A percentile compares a stretch with the other conserved stretches of the same genome.
phyloP scores from a whole-genome alignment of 2,329 filamentous ascomycete genomes.

The Capronia epimyces region DNA sequence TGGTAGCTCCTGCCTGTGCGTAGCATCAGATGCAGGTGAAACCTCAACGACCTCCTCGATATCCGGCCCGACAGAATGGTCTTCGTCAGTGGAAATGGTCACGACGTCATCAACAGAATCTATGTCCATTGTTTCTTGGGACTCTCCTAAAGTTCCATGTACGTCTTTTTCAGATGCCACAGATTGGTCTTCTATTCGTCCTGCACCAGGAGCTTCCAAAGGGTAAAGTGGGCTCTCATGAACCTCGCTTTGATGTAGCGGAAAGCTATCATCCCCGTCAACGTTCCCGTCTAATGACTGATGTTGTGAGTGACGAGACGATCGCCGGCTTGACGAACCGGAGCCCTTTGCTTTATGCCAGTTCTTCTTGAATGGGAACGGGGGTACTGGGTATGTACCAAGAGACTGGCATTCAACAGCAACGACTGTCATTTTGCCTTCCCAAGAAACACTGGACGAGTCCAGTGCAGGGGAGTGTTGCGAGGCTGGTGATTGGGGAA shows the following conservation, averaged over 20 bases:
- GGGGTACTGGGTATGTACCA: constrained; percentile 8
- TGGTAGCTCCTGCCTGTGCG: neutral
- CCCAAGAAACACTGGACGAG: neutral
- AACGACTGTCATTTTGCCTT: constrained; percentile 4
- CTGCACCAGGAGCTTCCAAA: neutral
- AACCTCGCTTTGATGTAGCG: neutral
- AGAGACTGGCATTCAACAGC: constrained; percentile 1
- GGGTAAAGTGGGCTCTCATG: neutral
- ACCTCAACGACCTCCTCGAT: neutral
- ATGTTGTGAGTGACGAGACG: neutral
- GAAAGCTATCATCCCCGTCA: constrained; percentile 5
- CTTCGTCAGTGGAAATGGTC: neutral
- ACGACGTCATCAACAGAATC: neutral
- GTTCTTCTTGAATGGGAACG: constrained; percentile 16
- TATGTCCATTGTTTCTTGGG: neutral
- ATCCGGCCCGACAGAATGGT: neutral
- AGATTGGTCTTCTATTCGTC: neutral
- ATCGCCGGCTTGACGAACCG: constrained; percentile 3
- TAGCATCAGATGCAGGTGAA: neutral
- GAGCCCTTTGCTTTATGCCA: constrained; percentile 4
- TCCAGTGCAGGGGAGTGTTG: neutral
- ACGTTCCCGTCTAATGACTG: constrained; percentile 12
- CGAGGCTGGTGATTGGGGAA: neutral
- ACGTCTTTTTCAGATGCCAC: neutral
- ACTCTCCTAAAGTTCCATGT: neutral